Evolutionary conservation across 306 rosid species (phyloP).

Genomic region (Trichosanthes cucumerina): DNA sequence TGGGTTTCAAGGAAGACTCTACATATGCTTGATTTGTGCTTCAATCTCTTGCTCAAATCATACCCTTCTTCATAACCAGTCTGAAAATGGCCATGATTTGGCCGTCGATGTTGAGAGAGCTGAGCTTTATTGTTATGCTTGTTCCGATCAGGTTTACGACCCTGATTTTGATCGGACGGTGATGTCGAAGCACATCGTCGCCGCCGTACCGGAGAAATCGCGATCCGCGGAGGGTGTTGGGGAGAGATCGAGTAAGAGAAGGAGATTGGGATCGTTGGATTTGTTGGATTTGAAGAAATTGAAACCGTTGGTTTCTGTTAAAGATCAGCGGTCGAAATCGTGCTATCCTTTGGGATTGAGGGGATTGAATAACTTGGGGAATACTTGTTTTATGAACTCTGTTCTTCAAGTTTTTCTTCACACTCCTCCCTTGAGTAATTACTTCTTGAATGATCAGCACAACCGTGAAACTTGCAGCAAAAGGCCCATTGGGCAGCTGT

Average conservation of each 20-base stretch:
- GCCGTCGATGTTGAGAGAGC: conserved; percentile 75
- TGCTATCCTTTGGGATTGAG: conserved; percentile 82
- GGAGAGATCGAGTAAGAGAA: conserved; percentile 71
- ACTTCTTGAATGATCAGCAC: conserved; percentile 69
- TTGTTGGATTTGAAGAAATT: conserved; percentile 33
- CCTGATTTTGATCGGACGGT: conserved; percentile 76
- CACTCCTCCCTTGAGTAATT: conserved; percentile 61
- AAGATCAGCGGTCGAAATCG: conserved; percentile 57
- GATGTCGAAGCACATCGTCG: conserved; percentile 55
- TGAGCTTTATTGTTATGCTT: conserved; percentile 69
- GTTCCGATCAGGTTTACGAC: conserved; percentile 82
- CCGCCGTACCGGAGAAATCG: conserved; percentile 9
- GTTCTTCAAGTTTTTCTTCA: conserved; percentile 77
- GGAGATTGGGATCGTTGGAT: conserved; percentile 35
- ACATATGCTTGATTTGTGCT: conserved; percentile 64
- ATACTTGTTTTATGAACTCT: conserved; percentile 85
- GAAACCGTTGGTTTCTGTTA: conserved; percentile 21
- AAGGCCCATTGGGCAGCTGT: conserved; percentile 28
- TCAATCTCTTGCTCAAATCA: conserved; percentile 59
- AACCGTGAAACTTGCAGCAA: conserved; percentile 40
- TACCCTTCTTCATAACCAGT: conserved; percentile 36
- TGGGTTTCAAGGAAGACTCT: conserved; percentile 54
- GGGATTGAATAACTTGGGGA: conserved; percentile 81
- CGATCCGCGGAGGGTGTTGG: conserved; percentile 48
- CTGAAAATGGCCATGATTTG: conserved; percentile 43